Evolutionary conservation across 2,329 filamentous ascomycete species (phyloP).

Genomic region (Diaporthe sp.): DNA sequence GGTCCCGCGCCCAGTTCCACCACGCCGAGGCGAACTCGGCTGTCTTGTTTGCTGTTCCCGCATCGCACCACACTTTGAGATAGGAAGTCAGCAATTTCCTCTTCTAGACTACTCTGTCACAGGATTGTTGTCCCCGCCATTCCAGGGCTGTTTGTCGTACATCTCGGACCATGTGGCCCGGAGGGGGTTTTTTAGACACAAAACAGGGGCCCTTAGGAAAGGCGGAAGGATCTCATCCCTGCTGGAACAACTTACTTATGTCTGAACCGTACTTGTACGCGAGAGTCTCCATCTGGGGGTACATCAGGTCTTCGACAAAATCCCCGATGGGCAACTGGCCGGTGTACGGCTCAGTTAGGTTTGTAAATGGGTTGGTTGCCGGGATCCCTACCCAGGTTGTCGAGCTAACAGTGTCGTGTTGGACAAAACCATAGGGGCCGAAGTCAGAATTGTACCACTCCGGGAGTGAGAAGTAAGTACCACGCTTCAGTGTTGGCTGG

Average conservation of each 20-base stretch:
- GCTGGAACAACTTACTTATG: slow-evolving; percentile 43
- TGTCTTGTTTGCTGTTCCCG: slow-evolving; percentile 54
- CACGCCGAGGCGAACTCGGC: slow-evolving; percentile 52
- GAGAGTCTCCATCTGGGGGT: slow-evolving; percentile 58
- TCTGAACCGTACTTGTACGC: slow-evolving; percentile 55
- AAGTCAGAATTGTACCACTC: slow-evolving; percentile 62
- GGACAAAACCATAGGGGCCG: slow-evolving; percentile 54
- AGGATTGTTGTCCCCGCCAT: not conserved
- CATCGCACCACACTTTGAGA: slow-evolving; percentile 58
- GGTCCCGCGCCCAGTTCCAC: slow-evolving; percentile 51
- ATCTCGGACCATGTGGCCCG: not conserved
- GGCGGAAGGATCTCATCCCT: not conserved
- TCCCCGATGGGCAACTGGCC: slow-evolving; percentile 51
- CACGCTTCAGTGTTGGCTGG: slow-evolving; percentile 54
- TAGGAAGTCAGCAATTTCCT: slow-evolving; percentile 20
- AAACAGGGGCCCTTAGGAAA: not conserved
- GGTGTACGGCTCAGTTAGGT: slow-evolving; percentile 52
- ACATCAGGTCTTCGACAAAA: slow-evolving; percentile 55
- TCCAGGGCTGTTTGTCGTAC: not conserved
- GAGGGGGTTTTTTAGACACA: not conserved
- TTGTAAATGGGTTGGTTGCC: slow-evolving; percentile 57
- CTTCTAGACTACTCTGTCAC: slow-evolving; percentile 4
- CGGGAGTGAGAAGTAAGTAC: slow-evolving; percentile 59
- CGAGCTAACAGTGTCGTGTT: slow-evolving; percentile 41
- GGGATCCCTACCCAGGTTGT: slow-evolving; percentile 50